Evolutionary conservation across 495 filamentous ascomycete species (phyloP).

Genomic region (Trichoderma orchidacearum): DNA sequence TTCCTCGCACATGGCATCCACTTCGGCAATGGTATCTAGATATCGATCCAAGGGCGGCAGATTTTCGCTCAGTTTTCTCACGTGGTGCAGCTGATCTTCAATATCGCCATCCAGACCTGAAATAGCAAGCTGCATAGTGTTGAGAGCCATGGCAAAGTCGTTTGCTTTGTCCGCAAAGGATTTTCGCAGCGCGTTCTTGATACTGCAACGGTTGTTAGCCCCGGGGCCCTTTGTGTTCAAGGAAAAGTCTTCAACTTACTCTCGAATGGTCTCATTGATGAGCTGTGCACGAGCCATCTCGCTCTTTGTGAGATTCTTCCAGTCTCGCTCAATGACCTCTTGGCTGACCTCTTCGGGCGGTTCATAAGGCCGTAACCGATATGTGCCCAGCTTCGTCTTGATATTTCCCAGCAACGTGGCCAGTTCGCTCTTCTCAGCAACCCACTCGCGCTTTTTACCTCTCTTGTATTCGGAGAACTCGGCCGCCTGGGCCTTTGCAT

Average conservation of each 20-base stretch:
- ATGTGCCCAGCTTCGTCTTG: slow-evolving; percentile 94
- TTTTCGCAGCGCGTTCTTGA: slow-evolving; percentile 86
- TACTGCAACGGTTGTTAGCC: slow-evolving; percentile 30
- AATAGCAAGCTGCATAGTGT: slow-evolving; percentile 84
- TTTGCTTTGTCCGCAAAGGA: slow-evolving; percentile 95
- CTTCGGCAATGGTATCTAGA: slow-evolving; percentile 63
- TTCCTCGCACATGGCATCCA: slow-evolving; percentile 82
- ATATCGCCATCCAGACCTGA: slow-evolving; percentile 91
- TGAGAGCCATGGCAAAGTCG: slow-evolving; percentile 86
- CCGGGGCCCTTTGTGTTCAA: neutral
- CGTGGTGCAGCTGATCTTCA: slow-evolving; percentile 82
- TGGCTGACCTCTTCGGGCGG: slow-evolving; percentile 69
- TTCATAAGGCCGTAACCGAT: slow-evolving; percentile 79
- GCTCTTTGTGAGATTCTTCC: slow-evolving; percentile 60
- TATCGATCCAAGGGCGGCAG: slow-evolving; percentile 79
- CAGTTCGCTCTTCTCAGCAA: slow-evolving; percentile 92
- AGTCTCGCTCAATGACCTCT: slow-evolving; percentile 70
- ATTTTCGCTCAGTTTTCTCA: slow-evolving; percentile 63
- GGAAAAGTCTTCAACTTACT: slow-evolving; percentile 33
- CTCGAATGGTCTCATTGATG: slow-evolving; percentile 95
- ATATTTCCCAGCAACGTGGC: slow-evolving; percentile 93
- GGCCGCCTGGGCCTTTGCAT: slow-evolving; percentile 75
- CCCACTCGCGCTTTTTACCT: slow-evolving; percentile 83
- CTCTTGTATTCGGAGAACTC: slow-evolving; percentile 80
- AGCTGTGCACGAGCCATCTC: slow-evolving; percentile 80